These are phyloP conservation scores for Kodamaea neixiangensis DNA, from an alignment of 805 yeast genomes.

Conservation along the genomic window DNA sequence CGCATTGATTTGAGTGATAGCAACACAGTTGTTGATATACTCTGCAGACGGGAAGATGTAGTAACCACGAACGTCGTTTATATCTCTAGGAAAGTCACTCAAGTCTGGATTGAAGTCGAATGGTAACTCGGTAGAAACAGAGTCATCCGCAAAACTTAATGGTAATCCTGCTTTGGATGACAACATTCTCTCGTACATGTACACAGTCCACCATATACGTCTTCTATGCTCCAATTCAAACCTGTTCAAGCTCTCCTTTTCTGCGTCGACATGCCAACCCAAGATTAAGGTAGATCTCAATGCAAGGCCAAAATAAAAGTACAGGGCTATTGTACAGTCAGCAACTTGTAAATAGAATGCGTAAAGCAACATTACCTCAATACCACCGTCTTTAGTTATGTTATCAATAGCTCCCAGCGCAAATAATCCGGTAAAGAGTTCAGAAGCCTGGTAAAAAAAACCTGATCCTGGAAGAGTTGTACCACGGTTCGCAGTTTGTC, in stretches of 20 bases:
- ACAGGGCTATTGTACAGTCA: constrained; percentile 79
- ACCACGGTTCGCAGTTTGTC: constrained; percentile 17
- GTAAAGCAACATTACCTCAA: constrained; percentile 71
- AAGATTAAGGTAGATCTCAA: constrained; percentile 67
- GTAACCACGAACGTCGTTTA: constrained; percentile 57
- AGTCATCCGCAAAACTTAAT: constrained; percentile 74
- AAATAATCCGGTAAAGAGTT: constrained; percentile 71
- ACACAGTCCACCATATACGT: constrained; percentile 51
- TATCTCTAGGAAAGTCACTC: constrained; percentile 36
- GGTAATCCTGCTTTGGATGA: constrained; percentile 84
- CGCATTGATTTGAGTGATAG: constrained; percentile 77
- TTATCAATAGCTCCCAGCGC: constrained; percentile 81
- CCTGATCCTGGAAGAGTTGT: constrained; percentile 73
- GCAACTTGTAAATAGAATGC: constrained; percentile 84
- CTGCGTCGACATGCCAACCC: constrained; percentile 84
- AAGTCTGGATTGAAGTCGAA: constrained; percentile 64
- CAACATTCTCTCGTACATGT: constrained; percentile 65
- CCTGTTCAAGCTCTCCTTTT: constrained; percentile 55
- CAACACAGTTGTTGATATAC: constrained; percentile 72
- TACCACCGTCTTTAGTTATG: constrained; percentile 76
- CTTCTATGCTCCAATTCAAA: constrained; percentile 56
- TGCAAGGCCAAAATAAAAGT: constrained; percentile 78
- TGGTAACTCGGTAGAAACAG: constrained; percentile 77
- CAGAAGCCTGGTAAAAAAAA: constrained; percentile 78
- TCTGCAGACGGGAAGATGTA: constrained; percentile 81